phyloP scores from a whole-genome alignment of 1,284 basidiomycete species.

The Mycosarcoma mackinlayi region DNA sequence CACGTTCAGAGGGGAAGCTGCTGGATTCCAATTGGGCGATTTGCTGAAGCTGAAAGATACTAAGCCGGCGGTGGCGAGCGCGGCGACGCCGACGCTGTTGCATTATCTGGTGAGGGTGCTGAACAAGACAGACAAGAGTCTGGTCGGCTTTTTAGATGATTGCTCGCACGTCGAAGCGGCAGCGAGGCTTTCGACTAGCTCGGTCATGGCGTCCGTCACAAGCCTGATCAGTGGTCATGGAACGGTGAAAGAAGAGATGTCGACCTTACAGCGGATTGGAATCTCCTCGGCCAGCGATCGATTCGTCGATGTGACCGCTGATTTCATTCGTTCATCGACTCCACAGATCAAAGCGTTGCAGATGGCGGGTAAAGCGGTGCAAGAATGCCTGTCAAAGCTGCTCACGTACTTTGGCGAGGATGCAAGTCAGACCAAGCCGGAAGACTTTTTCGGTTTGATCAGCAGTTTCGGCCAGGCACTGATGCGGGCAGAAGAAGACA shows the following conservation, averaged over 20 bases:
- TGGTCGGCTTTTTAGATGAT: constrained; percentile 82
- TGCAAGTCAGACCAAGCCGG: constrained; percentile 50
- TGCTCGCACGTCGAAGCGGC: constrained; percentile 84
- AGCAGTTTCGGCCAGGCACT: constrained; percentile 58
- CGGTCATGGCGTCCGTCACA: constrained; percentile 40
- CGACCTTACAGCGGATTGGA: constrained; percentile 30
- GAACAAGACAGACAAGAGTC: constrained; percentile 76
- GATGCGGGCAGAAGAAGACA: constrained; percentile 63
- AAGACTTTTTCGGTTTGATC: constrained; percentile 59
- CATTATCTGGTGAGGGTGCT: constrained; percentile 85
- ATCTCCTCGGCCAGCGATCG: constrained; percentile 48
- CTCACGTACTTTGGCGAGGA: constrained; percentile 58
- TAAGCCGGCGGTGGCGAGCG: constrained; percentile 76
- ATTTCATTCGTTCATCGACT: constrained; percentile 28
- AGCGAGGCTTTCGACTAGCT: constrained; percentile 50
- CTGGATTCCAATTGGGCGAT: constrained; percentile 83
- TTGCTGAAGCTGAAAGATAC: constrained; percentile 87
- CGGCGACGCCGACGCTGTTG: constrained; percentile 83
- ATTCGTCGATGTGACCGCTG: constrained; percentile 39
- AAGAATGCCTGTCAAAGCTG: constrained; percentile 28
- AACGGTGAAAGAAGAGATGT: constrained; percentile 39
- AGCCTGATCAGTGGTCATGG: constrained; percentile 43
- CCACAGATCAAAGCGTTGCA: constrained; percentile 51
- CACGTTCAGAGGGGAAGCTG: constrained; percentile 83
- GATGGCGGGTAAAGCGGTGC: constrained; percentile 35